Evolutionary conservation across 1,284 basidiomycete genomes (phyloP).

Genomic region (Ustilago lituana): DNA sequence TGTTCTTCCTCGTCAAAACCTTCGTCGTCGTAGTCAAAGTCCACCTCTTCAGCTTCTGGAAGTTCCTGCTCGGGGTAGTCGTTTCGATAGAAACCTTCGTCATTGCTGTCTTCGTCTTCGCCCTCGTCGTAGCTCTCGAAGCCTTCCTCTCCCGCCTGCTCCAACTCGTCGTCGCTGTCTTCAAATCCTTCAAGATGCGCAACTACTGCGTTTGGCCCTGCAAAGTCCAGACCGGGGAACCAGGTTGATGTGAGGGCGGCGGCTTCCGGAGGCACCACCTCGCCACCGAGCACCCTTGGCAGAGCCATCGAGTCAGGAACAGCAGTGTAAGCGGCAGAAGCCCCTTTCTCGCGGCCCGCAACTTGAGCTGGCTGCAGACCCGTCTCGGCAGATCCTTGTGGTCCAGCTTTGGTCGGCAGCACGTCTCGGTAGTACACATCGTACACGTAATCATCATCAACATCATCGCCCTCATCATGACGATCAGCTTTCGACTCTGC

Average conservation of each 20-base stretch:
- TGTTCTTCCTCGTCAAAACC: conserved; percentile 36
- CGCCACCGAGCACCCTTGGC: conserved; percentile 40
- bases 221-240: conserved; percentile 37
- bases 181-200: conserved; percentile 36
- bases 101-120: conserved; percentile 64
- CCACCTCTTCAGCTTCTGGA: conserved; percentile 52
- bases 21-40: conserved; percentile 43
- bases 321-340: conserved; percentile 26
- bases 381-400: conserved; percentile 31
- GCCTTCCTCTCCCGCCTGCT: conserved; percentile 36
- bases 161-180: conserved; percentile 43
- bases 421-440: conserved; percentile 63
- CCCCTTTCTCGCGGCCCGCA: conserved; percentile 38
- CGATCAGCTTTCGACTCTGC: neutral
- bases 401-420: conserved; percentile 38
- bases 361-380: conserved; percentile 38
- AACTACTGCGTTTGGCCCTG: conserved; percentile 28
- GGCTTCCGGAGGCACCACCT: conserved; percentile 29
- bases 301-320: conserved; percentile 33
- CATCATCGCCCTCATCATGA: conserved; percentile 15
- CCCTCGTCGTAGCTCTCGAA: conserved; percentile 58
- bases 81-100: conserved; percentile 65
- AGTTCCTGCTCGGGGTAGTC: conserved; percentile 63
- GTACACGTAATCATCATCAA: conserved; percentile 61
- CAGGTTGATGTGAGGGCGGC: conserved; percentile 16